Conservation (phyloP, 257 asterid genomes). For the Vinca minor region DNA sequence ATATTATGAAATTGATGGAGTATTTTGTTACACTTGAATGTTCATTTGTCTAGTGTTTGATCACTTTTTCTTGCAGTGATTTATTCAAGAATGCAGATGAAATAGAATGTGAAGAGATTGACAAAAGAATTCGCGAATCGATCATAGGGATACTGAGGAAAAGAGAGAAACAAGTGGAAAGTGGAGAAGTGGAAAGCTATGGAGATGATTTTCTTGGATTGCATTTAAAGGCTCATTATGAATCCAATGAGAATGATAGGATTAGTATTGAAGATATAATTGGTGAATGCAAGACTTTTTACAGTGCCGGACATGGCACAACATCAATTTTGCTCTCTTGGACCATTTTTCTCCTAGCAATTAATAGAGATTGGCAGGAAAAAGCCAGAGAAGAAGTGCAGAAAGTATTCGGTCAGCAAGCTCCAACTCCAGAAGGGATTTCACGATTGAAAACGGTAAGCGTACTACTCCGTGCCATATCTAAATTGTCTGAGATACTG, state of each 20-base stretch:
- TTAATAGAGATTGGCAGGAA: conserved; percentile 60
- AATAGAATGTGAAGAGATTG: conserved; percentile 45
- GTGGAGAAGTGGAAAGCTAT: conserved; percentile 14
- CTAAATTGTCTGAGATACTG: too few relatives aligned
- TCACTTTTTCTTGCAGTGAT: neutral
- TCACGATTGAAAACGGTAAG: conserved; percentile 14
- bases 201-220: conserved; percentile 50
- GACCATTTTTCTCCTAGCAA: conserved; percentile 39
- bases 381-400: conserved; percentile 32
- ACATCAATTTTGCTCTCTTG: conserved; percentile 40
- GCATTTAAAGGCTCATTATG: conserved; percentile 31
- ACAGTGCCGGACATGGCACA: conserved; percentile 47
- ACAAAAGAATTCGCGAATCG: conserved; percentile 31
- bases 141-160: conserved; percentile 34
- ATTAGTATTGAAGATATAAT: conserved; percentile 33
- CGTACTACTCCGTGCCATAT: too few relatives aligned
- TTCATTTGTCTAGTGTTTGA: neutral
- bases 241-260: conserved; percentile 14
- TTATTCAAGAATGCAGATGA: conserved; percentile 28
- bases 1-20: too few relatives aligned
- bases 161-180: conserved; percentile 25
- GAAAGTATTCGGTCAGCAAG: conserved; percentile 6
- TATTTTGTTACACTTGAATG: too few relatives aligned
- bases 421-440: conserved; percentile 18
- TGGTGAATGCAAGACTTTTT: conserved; percentile 53